Conservation (phyloP, 2,329 filamentous ascomycete genomes). For the Phialophora expanda region DNA sequence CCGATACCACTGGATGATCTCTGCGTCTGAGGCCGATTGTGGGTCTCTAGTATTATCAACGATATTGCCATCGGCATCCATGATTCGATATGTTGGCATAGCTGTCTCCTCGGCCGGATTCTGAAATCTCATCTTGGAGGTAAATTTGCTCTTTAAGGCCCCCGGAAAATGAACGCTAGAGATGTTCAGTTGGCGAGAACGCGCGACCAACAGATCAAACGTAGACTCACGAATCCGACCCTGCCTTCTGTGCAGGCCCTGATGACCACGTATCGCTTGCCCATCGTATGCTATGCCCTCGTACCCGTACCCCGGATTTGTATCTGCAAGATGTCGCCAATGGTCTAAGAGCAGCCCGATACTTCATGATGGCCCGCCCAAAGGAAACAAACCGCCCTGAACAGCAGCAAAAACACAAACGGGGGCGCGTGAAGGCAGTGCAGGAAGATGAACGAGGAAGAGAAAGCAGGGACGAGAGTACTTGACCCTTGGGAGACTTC, state of each 20-base stretch:
- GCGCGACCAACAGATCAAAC: slow-evolving; percentile 31
- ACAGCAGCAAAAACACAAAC: background rate
- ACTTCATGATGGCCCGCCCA: slow-evolving; percentile 24
- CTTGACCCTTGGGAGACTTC: slow-evolving; percentile 4
- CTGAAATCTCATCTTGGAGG: slow-evolving; percentile 76
- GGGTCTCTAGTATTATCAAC: slow-evolving; percentile 74
- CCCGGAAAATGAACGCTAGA: slow-evolving; percentile 76
- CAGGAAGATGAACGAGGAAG: slow-evolving; percentile 12
- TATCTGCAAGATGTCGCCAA: slow-evolving; percentile 20
- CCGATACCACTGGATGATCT: slow-evolving; percentile 65
- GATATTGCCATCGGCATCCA: slow-evolving; percentile 84
- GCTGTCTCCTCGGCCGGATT: slow-evolving; percentile 73
- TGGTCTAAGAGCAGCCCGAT: slow-evolving; percentile 24
- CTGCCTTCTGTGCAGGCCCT: slow-evolving; percentile 41
- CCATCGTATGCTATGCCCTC: slow-evolving; percentile 29
- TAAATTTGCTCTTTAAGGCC: slow-evolving; percentile 94
- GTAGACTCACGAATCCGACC: slow-evolving; percentile 60
- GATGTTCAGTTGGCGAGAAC: background rate
- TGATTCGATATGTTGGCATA: slow-evolving; percentile 87
- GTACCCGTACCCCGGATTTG: slow-evolving; percentile 18
- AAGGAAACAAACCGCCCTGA: slow-evolving; percentile 4
- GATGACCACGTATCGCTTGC: slow-evolving; percentile 35
- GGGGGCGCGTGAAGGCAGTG: background rate
- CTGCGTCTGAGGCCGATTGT: slow-evolving; percentile 67
- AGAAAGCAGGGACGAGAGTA: slow-evolving; percentile 13